Conservation (phyloP, 148 eudicot genomes). For the Spergularia bocconei region DNA sequence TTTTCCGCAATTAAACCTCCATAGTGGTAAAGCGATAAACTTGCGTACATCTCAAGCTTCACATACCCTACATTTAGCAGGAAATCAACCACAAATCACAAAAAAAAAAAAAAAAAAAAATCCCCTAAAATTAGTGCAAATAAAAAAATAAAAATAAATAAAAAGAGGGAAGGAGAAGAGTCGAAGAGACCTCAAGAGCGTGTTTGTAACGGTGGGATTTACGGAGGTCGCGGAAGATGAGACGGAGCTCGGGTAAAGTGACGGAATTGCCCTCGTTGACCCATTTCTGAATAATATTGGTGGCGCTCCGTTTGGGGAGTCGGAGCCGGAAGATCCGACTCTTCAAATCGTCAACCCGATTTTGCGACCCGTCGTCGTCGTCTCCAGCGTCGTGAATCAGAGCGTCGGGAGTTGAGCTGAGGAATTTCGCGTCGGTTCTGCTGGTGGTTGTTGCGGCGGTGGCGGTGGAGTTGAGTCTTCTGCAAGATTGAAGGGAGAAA, state of each 20-base stretch:
- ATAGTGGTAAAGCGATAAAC: too few relatives aligned
- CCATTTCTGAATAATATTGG: constrained; percentile 71
- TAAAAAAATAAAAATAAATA: not conserved
- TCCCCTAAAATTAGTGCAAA: not conserved
- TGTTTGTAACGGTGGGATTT: constrained; percentile 71
- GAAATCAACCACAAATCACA: not conserved
- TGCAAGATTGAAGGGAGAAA: constrained; percentile 7
- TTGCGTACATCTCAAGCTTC: too few relatives aligned
- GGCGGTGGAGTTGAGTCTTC: constrained; percentile 11
- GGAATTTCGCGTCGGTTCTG: constrained; percentile 13
- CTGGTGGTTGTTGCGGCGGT: constrained; percentile 18
- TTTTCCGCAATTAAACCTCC: too few relatives aligned
- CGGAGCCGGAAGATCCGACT: constrained; percentile 74
- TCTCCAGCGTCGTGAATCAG: constrained; percentile 26
- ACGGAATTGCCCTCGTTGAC: constrained; percentile 58
- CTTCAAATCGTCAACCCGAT: constrained; percentile 49
- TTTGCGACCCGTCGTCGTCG: constrained; percentile 28
- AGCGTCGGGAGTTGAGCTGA: constrained; percentile 37
- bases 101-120: not conserved
- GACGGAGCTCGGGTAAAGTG: constrained; percentile 55
- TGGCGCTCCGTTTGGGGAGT: constrained; percentile 80
- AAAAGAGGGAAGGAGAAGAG: not conserved
- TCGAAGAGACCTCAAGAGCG: constrained; percentile 74
- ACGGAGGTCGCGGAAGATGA: constrained; percentile 58
- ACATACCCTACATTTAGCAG: too few relatives aligned